These are phyloP conservation scores for Kluyveromyces sp. DNA, from an alignment of 1,139 yeast species.

Conservation along the genomic window DNA sequence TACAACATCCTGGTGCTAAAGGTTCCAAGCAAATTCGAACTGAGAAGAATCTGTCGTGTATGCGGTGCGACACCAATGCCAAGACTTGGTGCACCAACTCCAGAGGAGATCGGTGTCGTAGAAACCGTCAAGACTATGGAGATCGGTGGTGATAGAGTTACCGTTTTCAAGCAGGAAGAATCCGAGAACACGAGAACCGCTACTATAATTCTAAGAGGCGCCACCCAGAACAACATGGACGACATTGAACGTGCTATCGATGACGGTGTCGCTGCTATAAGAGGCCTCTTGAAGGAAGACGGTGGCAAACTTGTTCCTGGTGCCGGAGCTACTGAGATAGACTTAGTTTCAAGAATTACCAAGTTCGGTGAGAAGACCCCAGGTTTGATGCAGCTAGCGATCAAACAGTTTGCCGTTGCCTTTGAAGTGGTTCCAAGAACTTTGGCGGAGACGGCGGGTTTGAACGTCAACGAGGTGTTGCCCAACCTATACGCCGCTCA, in stretches of 20 bases:
- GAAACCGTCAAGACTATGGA: conserved; percentile 88
- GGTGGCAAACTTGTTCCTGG: conserved; percentile 74
- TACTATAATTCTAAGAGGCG: conserved; percentile 90
- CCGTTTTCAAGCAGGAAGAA: conserved; percentile 79
- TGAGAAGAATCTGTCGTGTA: conserved; percentile 89
- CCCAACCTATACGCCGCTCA: conserved; percentile 88
- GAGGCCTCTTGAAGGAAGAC: conserved; percentile 75
- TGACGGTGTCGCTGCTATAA: conserved; percentile 90
- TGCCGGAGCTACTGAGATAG: conserved; percentile 96
- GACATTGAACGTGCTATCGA: conserved; percentile 96
- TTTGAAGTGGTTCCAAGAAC: conserved; percentile 92
- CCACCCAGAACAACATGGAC: conserved; percentile 90
- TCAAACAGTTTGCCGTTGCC: conserved; percentile 88
- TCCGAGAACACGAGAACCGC: conserved; percentile 66
- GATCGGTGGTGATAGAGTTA: conserved; percentile 96
- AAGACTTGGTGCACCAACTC: conserved; percentile 90
- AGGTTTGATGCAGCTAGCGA: conserved; percentile 86
- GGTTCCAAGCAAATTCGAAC: conserved; percentile 88
- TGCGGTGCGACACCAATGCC: conserved; percentile 98
- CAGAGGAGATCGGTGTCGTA: conserved; percentile 85
- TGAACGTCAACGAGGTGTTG: conserved; percentile 80
- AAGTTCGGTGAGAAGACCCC: conserved; percentile 90
- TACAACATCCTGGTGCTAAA: conserved; percentile 77
- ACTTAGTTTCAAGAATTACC: conserved; percentile 70
- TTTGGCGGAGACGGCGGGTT: conserved; percentile 89